Base-by-base conservation (phyloP, 306 rosid genomes). In the Delonix regia region DNA sequence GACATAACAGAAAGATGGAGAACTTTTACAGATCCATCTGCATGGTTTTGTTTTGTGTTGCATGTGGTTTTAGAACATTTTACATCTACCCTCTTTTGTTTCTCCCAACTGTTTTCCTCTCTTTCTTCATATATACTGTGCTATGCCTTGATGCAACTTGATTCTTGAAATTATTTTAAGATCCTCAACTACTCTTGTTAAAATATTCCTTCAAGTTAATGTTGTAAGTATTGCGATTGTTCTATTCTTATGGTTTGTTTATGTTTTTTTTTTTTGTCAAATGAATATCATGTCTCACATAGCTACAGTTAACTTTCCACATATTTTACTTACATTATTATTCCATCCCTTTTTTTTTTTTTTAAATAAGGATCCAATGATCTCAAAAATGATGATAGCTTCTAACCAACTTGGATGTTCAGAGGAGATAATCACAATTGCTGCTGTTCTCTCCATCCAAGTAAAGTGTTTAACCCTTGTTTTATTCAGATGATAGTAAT, bases 311-410 rank as follows among this genome's bases (percentile, higher is more conserved):
- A 52, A 47, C 60, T 82, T 52, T 66, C 59, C 19, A 59, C 36
- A 73, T 64, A 60, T 69, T 49, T 73, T 41, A 51, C 13, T 76
- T 42, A 59, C 55, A 63, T 62, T 38, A 7, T 22, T 81, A 78
- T 27, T 4, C 73, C 36, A 53, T 30, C 25, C 45, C 41, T 21
- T 36, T 22, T 36, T 75, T 83, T 60, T 47, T n/a, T 36, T 75
- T 85, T 60, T 52, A n/a, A n/a, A n/a, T n/a, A 81, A 94, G 98
- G 98, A 94, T 69, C 98, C 98, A 45, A 90, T 92, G 98, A 85
- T 94, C 88, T 87, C 98, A 67, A 94, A 94, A 78, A 90, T 94
- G 98, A 88, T 94, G 52, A 85, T 94, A 89, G 84, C 97, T 74
- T 92, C 97, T 51, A 89, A 87, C 47, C 80, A 89, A 75, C 84